phyloP scores from a whole-genome alignment of 1,284 basidiomycete genomes.

The Boletus semigastroideus region DNA sequence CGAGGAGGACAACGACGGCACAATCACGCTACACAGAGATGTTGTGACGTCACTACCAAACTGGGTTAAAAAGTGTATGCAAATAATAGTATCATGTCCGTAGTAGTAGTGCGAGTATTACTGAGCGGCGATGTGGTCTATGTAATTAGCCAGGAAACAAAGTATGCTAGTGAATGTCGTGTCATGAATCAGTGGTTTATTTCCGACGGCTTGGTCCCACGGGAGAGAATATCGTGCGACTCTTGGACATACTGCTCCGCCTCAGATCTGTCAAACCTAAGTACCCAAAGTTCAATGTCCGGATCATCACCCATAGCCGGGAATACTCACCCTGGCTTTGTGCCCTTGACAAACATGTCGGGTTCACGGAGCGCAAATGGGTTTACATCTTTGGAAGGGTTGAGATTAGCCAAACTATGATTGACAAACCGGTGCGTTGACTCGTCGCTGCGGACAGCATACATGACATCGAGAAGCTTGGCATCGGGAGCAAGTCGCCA shows the following conservation, averaged over 20 bases:
- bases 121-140: conserved; percentile 25
- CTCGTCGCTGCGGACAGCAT: conserved; percentile 92
- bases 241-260: conserved; percentile 64
- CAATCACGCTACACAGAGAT: neutral
- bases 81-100: neutral
- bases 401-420: conserved; percentile 86
- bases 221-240: conserved; percentile 48
- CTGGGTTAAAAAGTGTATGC: neutral
- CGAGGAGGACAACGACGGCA: neutral
- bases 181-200: conserved; percentile 26
- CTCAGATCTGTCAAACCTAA: conserved; percentile 75
- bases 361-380: conserved; percentile 92
- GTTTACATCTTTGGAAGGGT: conserved; percentile 77
- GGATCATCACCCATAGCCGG: neutral
- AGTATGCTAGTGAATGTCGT: conserved; percentile 5
- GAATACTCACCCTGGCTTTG: conserved; percentile 62
- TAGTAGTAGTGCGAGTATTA: neutral
- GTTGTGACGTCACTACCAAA: conserved; percentile 23
- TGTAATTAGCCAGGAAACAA: conserved; percentile 9
- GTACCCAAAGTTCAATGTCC: conserved; percentile 13
- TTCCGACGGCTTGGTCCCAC: conserved; percentile 20
- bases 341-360: conserved; percentile 79
- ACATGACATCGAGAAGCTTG: conserved; percentile 84
- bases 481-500: conserved; percentile 81
- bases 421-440: conserved; percentile 92